phyloP scores from a whole-genome alignment of 2,329 filamentous ascomycete species.

The Claviceps sp. region DNA sequence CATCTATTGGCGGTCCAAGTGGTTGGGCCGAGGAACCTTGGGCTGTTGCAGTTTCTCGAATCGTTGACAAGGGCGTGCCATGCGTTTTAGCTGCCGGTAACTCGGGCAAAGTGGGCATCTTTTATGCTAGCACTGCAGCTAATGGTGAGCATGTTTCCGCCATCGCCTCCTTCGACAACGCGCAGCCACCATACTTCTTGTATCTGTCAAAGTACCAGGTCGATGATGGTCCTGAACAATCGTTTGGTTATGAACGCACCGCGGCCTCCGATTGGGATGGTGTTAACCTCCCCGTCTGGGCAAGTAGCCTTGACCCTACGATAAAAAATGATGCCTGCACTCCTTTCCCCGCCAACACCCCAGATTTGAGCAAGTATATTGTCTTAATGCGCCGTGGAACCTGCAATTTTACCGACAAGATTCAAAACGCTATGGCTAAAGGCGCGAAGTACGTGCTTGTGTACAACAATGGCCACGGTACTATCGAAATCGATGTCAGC shows the following conservation, averaged over 20 bases:
- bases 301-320: constrained; percentile 34
- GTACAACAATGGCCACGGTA: constrained; percentile 39
- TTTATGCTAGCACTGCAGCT: constrained; percentile 35
- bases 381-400: constrained; percentile 46
- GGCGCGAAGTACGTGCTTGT: constrained; percentile 49
- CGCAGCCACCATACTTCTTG: constrained; percentile 27
- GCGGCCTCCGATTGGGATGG: constrained; percentile 27
- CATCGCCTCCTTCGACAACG: constrained; percentile 38
- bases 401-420: constrained; percentile 43
- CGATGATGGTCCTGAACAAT: constrained; percentile 16
- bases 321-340: constrained; percentile 37
- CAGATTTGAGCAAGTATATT: constrained; percentile 42
- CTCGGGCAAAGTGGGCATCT: constrained; percentile 15
- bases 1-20: no score
- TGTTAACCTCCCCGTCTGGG: constrained; percentile 35
- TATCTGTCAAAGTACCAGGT: constrained; percentile 28
- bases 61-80: no score
- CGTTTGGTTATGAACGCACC: constrained; percentile 31
- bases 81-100: no score
- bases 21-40: no score
- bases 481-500: constrained; percentile 17
- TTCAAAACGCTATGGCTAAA: constrained; percentile 34
- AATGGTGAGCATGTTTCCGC: constrained; percentile 33
- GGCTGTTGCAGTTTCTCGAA: no score
- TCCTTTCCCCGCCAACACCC: constrained; percentile 36